These are phyloP conservation scores for Lippia alba DNA, from an alignment of 305 asterid species.

Conservation along the genomic window DNA sequence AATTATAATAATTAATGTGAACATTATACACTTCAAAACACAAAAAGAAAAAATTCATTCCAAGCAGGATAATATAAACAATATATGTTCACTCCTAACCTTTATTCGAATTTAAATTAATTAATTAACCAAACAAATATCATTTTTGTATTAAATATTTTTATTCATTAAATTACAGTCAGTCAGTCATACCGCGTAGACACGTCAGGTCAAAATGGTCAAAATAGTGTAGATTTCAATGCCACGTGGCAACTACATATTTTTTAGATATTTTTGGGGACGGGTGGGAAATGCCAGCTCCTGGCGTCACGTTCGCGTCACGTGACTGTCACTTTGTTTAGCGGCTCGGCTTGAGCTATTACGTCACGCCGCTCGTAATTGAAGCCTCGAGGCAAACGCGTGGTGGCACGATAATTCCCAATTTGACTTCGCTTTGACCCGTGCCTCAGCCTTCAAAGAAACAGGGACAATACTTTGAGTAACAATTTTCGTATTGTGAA, in stretches of 20 bases:
- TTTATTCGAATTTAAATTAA: neutral
- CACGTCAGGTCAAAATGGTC: constrained; percentile 50
- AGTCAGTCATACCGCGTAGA: constrained; percentile 52
- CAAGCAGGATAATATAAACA: neutral
- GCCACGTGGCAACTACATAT: constrained; percentile 29
- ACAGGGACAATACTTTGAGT: neutral
- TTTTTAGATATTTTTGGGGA: neutral
- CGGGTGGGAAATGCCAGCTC: neutral
- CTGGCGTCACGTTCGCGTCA: constrained; percentile 35
- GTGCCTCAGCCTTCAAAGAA: neutral
- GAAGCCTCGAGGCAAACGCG: constrained; percentile 15
- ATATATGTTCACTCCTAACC: neutral
- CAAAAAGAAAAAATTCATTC: neutral
- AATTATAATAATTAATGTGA: constrained; percentile 3
- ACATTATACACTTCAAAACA: constrained; percentile 1
- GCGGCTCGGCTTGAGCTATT: constrained; percentile 11
- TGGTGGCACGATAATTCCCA: neutral
- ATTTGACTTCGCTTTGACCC: neutral
- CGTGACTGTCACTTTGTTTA: constrained; percentile 38
- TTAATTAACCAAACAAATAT: neutral
- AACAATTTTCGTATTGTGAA: neutral
- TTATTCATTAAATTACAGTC: neutral
- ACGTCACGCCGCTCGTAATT: neutral
- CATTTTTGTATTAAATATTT: neutral
- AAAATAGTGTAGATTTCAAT: constrained; percentile 4